Conservation (phyloP, 257 asterid species). For the Penstemon eatonii region DNA sequence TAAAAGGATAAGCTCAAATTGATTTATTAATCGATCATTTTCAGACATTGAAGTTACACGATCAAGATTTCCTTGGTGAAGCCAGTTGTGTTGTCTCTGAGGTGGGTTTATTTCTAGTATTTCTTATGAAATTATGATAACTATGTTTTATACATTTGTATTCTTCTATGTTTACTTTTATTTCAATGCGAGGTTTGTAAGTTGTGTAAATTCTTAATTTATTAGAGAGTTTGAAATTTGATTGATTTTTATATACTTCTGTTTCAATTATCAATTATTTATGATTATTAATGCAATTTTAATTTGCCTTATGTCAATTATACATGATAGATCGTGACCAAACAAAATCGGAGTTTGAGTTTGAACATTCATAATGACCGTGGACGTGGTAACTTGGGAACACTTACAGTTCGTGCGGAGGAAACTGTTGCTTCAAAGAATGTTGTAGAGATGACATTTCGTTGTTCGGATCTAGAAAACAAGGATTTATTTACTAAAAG, state of each 20-base stretch:
- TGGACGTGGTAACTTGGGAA: constrained; percentile 54
- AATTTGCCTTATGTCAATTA: constrained; percentile 15
- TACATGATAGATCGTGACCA: constrained; percentile 58
- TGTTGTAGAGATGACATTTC: constrained; percentile 58
- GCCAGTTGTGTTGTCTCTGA: constrained; percentile 66
- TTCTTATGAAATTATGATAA: constrained; percentile 3
- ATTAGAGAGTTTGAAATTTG: neutral
- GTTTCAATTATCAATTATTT: neutral
- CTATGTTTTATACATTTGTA: neutral
- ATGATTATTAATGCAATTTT: neutral
- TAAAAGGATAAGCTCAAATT: constrained; percentile 10
- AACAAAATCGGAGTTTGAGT: constrained; percentile 47
- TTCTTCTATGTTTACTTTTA: neutral
- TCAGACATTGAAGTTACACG: constrained; percentile 60
- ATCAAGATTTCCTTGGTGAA: constrained; percentile 86
- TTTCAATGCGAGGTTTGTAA: neutral
- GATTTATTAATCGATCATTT: constrained; percentile 14
- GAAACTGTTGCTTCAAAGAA: constrained; percentile 65
- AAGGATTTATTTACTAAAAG: constrained; percentile 74
- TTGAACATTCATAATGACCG: constrained; percentile 47
- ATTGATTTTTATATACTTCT: neutral
- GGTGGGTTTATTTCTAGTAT: constrained; percentile 40
- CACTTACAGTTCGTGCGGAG: constrained; percentile 64
- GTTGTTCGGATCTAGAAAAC: constrained; percentile 58
- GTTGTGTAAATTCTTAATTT: neutral